phyloP scores from a whole-genome alignment of 169 alveolate species.

The Eimeria acervulina region DNA sequence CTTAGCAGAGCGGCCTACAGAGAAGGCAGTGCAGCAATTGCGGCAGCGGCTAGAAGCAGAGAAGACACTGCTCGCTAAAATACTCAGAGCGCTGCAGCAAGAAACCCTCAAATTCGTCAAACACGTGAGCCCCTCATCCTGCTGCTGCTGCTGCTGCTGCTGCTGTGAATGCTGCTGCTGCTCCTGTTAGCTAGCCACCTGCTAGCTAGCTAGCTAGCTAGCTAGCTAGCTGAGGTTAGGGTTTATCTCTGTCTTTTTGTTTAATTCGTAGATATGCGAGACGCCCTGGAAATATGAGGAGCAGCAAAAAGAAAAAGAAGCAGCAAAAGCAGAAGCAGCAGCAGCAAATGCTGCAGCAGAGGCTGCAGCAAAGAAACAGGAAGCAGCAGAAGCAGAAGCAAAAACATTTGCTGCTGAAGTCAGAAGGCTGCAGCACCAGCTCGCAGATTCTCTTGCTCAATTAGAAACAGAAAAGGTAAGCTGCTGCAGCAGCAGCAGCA shows the following conservation, averaged over 20 bases:
- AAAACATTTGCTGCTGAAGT: background rate
- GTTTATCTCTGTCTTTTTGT: background rate
- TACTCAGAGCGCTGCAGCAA: background rate
- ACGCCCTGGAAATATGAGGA: background rate
- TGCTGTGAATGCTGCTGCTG: no score
- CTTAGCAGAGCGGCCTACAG: background rate
- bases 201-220: no score
- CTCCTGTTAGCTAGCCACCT: no score
- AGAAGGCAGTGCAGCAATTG: constrained; percentile 14
- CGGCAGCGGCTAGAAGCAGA: background rate
- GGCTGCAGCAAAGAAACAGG: constrained; percentile 15
- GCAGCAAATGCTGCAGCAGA: no score
- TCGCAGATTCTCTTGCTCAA: background rate
- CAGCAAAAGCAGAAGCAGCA: no score
- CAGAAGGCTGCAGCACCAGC: background rate
- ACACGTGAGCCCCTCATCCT: background rate
- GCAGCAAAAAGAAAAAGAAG: no score
- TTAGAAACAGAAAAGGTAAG: background rate
- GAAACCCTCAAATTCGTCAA: constrained; percentile 8
- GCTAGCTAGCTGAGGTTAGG: no score
- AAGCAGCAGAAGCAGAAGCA: constrained; percentile 7
- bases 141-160: constrained; percentile 14
- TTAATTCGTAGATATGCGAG: background rate
- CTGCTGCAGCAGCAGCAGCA: background rate
- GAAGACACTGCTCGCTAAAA: background rate